Evolutionary conservation across 2,329 filamentous ascomycete genomes (phyloP), one percentile per base, ranked within the genome.

Genomic region (Xylaria sp.): DNA sequence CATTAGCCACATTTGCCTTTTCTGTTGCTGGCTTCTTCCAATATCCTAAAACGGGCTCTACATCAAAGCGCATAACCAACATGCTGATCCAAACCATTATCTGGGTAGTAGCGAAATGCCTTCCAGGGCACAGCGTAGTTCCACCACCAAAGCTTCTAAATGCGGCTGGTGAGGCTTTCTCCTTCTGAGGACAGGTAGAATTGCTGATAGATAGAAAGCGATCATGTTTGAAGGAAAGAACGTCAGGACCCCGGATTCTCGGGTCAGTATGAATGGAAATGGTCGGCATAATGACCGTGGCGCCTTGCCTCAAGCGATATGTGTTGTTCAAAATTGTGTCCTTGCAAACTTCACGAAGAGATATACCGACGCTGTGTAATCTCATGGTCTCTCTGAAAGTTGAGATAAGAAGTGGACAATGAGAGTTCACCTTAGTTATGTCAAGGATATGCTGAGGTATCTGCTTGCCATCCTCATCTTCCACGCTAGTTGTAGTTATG

Each of bases 1-100:
- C 39, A 48, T 48, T 59, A 32, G 56, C 39, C 39, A 59, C 17
- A 59, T 59, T 59, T 17, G 42, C 34, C n/a, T 47, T 32, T 0
- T 27, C 56, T 21, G 42, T 24, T 6, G 24, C 11, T 3, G 56
- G 56, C 56, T 21, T 12, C 3, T 48, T 9, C 56, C 42, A 59
- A 2, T 17, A 7, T 34, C 56, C 42, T 1, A 24, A 59, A 34
- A 17, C n/a, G 8, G 56, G 56, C 24, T 34, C 42, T 3, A 59
- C 32, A 39, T 61, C 30, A 19, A 53, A 61, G 17, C 50, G 30
- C 59, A 61, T 61, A 19, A 30, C 59, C n/a, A 61, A 36, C 32
- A 61, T 61, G 19, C 47, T 61, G 21, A 54, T 61, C 59, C 59
- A 61, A 19, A 21, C 47, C 47, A 61, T 53, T 7, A 61, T 61